A percentile compares a stretch with the other conserved stretches of the same genome.
These are phyloP conservation scores for Eucalyptus polyanthemos DNA, from an alignment of 345 rosid genomes.

Conservation along the genomic window DNA sequence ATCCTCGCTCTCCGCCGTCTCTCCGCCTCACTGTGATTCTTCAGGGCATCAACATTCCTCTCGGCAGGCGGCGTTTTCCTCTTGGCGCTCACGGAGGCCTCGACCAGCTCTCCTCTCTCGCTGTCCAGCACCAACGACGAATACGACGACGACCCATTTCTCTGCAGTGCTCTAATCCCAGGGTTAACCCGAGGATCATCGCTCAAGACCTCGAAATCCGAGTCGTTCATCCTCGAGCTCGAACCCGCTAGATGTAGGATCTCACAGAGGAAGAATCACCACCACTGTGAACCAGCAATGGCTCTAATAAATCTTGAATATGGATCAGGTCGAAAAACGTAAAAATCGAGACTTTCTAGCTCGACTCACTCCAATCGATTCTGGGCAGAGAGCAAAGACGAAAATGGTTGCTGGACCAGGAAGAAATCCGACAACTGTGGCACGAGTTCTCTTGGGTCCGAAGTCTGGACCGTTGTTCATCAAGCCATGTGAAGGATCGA, in stretches of 20 bases:
- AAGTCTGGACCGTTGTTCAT: background rate
- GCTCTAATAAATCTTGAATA: background rate
- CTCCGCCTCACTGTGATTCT: slow-evolving; percentile 51
- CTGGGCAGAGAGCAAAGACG: background rate
- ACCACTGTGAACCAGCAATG: background rate
- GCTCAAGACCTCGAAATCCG: background rate
- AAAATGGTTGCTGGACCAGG: background rate
- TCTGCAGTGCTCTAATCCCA: background rate
- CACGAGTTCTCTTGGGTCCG: background rate
- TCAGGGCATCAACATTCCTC: slow-evolving; percentile 26
- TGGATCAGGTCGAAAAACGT: background rate
- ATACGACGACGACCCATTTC: background rate
- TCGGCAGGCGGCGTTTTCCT: slow-evolving; percentile 4
- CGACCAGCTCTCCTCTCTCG: slow-evolving; percentile 32
- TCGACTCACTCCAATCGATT: background rate
- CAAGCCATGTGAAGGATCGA: background rate
- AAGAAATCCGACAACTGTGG: too few relatives aligned
- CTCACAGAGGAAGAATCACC: background rate
- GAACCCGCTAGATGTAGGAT: background rate
- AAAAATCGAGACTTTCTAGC: background rate
- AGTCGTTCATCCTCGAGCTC: background rate
- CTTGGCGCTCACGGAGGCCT: slow-evolving; percentile 8
- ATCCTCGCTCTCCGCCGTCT: slow-evolving; percentile 41
- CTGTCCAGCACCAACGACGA: slow-evolving; percentile 23
- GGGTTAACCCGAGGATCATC: background rate